A percentile compares a stretch with the other conserved stretches of the same genome.
Evolutionary conservation across 495 filamentous ascomycete species (phyloP).

Genomic region (Podospora fimiseda): DNA sequence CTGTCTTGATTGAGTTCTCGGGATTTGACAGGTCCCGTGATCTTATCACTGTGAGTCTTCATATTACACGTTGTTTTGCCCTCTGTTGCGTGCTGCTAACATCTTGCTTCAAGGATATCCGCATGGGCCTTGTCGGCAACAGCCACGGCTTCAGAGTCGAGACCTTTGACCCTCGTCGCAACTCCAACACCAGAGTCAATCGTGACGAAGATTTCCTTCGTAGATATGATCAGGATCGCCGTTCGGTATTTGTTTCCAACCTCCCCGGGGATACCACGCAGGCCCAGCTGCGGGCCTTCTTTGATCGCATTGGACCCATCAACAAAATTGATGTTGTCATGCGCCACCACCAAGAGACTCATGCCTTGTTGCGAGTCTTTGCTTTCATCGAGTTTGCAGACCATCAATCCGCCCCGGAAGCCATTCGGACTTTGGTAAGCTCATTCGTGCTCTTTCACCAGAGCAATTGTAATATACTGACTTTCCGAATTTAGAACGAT

Average conservation of each 20-base stretch:
- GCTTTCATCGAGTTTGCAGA: conserved; percentile 48
- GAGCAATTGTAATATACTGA: too few relatives aligned
- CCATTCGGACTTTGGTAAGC: conserved; percentile 27
- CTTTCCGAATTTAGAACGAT: too few relatives aligned
- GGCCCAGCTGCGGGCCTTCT: conserved; percentile 32
- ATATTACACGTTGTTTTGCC: background rate
- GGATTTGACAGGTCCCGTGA: conserved; percentile 37
- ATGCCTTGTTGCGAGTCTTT: conserved; percentile 30
- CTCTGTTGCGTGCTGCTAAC: background rate
- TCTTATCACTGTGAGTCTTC: conserved; percentile 32
- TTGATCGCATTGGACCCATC: conserved; percentile 36
- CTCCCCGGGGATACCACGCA: conserved; percentile 36
- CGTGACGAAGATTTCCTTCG: conserved; percentile 29
- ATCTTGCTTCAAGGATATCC: conserved; percentile 7
- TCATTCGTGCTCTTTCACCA: too few relatives aligned
- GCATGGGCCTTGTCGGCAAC: conserved; percentile 25
- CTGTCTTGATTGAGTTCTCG: conserved; percentile 47
- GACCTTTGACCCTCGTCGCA: conserved; percentile 32
- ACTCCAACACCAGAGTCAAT: conserved; percentile 13
- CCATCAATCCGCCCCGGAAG: conserved; percentile 30
- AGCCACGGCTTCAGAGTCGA: conserved; percentile 24
- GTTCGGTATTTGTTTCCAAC: conserved; percentile 48
- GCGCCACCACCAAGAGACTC: conserved; percentile 10
- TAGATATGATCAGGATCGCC: conserved; percentile 41
- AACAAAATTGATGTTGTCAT: conserved; percentile 35